Evolutionary conservation across 768 basidiomycete species (phyloP).

Genomic region (Roridomyces roridus): DNA sequence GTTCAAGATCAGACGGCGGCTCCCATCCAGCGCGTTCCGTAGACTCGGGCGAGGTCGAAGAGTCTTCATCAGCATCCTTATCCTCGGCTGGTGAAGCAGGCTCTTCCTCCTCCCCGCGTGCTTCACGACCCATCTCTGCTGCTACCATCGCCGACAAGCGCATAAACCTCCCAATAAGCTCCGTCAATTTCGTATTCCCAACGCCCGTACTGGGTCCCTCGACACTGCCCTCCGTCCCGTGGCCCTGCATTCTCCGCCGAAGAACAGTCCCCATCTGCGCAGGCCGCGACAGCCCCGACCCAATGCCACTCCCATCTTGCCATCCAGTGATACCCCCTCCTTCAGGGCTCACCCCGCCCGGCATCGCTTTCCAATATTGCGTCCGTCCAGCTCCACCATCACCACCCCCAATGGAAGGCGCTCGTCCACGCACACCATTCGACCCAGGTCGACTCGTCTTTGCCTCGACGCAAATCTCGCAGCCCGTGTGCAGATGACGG

Average conservation of each 20-base stretch:
- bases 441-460: constrained; percentile 42
- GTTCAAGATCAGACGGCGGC: constrained; percentile 19
- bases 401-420: constrained; percentile 16
- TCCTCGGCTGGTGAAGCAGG: constrained; percentile 27
- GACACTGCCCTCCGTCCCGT: constrained; percentile 26
- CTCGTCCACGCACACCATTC: constrained; percentile 28
- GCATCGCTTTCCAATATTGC: constrained; percentile 40
- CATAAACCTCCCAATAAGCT: constrained; percentile 74
- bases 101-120: constrained; percentile 59
- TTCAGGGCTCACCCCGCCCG: constrained; percentile 39
- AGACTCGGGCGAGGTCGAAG: constrained; percentile 20
- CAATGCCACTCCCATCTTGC: constrained; percentile 78
- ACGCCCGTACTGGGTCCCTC: constrained; percentile 41
- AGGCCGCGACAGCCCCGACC: constrained; percentile 68
- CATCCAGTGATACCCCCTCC: constrained; percentile 71
- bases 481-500: constrained; percentile 74
- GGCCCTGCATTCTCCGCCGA: constrained; percentile 49
- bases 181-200: constrained; percentile 69
- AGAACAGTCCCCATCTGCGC: constrained; percentile 63
- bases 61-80: constrained; percentile 27
- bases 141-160: constrained; percentile 81
- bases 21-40: constrained; percentile 18
- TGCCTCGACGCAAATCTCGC: constrained; percentile 79
- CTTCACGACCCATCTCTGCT: constrained; percentile 76
- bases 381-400: constrained; percentile 12